Evolutionary conservation across 2,329 filamentous ascomycete species (phyloP), one percentile per base, ranked within the genome.

Genomic region (Kalaharituber pfeilii): DNA sequence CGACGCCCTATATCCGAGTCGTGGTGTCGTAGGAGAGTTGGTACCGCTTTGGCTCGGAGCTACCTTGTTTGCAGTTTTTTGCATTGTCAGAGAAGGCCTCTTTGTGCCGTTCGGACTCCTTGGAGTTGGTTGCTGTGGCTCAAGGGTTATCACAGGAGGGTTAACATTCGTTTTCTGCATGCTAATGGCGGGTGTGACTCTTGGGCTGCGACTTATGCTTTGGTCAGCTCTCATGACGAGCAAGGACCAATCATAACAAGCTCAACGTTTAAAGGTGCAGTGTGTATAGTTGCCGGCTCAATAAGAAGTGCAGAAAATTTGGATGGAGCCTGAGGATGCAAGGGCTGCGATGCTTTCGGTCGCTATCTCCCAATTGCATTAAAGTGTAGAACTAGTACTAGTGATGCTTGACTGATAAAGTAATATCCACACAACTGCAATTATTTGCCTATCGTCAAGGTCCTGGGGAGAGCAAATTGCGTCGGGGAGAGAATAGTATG

Each of bases 161-260:
- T n/a, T 36, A 36, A 36, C 30, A 9, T 9, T 36, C 30, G 30
- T 36, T n/a, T 36, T 36, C 9, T 9, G 42, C 42, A 47, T 47
- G 42, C 42, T n/a, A 36, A n/a, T 47, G 42, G 11, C 15, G 3
- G n/a, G 42, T 25, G 42, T 11, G 15, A 47, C n/a, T 47, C 42
- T 25, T 20, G 5, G 42, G 15, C 42, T 47, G 15, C 42, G 42
- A 11, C 5, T 47, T 47, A 13, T 20, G 42, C 42, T 47, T 47
- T 47, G 42, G 24, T 47, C 42, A 20, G 42, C 13, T 47, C 42
- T 47, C 42, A 47, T 47, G 42, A 47, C 42, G 42, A 24, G 42
- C 5, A 47, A 20, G 8, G 8, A 9, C 22, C 13, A 11, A 13
- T 7, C 42, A 47, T 47, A 25, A 39, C 4, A 39, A 18, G 13